A percentile compares a stretch with the other conserved stretches of the same genome.
phyloP scores from a whole-genome alignment of 495 filamentous ascomycete species.

The Aspergillus ostianus region DNA sequence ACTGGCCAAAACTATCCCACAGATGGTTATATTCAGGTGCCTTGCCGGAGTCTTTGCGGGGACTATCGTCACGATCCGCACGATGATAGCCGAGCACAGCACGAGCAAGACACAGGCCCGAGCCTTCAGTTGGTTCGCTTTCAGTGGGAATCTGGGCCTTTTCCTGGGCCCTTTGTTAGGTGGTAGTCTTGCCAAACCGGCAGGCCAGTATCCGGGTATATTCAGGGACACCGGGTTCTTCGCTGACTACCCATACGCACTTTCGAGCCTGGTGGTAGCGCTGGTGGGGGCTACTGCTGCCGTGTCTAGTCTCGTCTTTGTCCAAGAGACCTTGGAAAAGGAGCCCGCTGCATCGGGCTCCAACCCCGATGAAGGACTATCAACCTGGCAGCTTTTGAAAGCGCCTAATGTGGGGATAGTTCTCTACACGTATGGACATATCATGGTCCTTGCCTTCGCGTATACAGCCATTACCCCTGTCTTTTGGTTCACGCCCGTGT shows the following conservation, averaged over 20 bases:
- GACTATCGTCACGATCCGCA: conserved; percentile 64
- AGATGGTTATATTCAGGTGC: conserved; percentile 68
- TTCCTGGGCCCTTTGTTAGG: conserved; percentile 64
- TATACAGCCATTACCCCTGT: conserved; percentile 63
- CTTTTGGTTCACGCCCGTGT: conserved; percentile 56
- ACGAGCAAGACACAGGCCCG: conserved; percentile 62
- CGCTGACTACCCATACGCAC: conserved; percentile 60
- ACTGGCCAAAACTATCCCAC: conserved; percentile 54
- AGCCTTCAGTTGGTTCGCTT: conserved; percentile 71
- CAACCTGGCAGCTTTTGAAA: conserved; percentile 55
- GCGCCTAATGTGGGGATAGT: conserved; percentile 60
- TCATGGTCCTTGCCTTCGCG: conserved; percentile 59
- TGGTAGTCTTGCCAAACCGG: conserved; percentile 61
- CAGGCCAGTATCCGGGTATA: conserved; percentile 49
- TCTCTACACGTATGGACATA: conserved; percentile 58
- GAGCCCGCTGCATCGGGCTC: conserved; percentile 12
- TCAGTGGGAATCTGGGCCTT: conserved; percentile 66
- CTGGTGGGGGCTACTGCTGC: conserved; percentile 49
- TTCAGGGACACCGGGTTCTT: conserved; percentile 59
- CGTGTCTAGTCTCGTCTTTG: conserved; percentile 43
- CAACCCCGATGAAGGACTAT: conserved; percentile 23
- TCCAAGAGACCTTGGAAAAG: conserved; percentile 55
- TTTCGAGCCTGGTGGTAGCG: conserved; percentile 56
- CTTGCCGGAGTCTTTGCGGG: conserved; percentile 67
- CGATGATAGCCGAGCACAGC: conserved; percentile 70